Base-by-base conservation (phyloP, 169 alveolate genomes). In the Plasmodium inui region DNA sequence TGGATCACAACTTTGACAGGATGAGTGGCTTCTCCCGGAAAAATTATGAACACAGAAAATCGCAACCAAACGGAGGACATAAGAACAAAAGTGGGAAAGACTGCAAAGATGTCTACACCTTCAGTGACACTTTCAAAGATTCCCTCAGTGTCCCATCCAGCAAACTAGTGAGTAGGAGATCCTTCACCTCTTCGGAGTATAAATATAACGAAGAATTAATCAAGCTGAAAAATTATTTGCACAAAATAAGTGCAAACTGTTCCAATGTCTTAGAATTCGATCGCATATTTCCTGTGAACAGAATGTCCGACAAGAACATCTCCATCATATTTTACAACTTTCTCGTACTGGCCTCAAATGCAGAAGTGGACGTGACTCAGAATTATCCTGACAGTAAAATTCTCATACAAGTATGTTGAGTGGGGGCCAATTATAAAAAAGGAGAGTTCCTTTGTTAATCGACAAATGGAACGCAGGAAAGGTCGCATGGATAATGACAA, bases 71-170 rank as follows among this genome's bases (percentile, higher is more conserved):
- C 17, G 73, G 76, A 19, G 41, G 10, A 73, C 17, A 67, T n/a
- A 46, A 50, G 28, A 85, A 74, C 61, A 53, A 46, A 32, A 85
- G 10, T 76, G 70, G 53, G 44, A 67, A 57, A 26, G 83, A 72
- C 30, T 78, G 50, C 39, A 88, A 28, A 1, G 32, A 22, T 28
- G 55, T 74, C n/a, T 55, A 44, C 22, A 79, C 82, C 10, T 89
- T 89, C n/a, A 89, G 89, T 57, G 94, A 89, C 12, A 89, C 73
- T 44, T 89, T 80, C 7, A 89, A 61, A 61, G 89, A 89, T n/a
- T 41, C 94, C 4, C 44, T 89, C 19, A 89, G 94, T 78, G 94
- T 89, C 26, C 94, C 94, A 57, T 89, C 94, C 6, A 89, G 94
- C 73, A 89, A 79, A 19, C 50, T 89, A 67, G 89, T 79, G 80